Evolutionary conservation across 2,329 filamentous ascomycete species (phyloP).

Genomic region (Tolypocladium tropicale): DNA sequence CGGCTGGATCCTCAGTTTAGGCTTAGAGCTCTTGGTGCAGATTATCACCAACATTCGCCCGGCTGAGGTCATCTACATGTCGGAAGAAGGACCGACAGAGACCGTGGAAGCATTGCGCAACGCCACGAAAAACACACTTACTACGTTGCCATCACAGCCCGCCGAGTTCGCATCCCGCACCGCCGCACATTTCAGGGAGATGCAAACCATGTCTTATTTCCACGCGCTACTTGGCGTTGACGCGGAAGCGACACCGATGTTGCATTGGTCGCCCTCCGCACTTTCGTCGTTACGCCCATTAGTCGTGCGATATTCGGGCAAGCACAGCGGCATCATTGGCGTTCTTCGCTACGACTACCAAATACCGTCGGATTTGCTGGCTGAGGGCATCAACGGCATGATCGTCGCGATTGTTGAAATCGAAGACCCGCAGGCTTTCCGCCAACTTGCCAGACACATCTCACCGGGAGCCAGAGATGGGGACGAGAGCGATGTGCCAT

Average conservation of each 20-base stretch:
- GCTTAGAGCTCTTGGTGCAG: constrained; percentile 51
- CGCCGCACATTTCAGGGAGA: constrained; percentile 54
- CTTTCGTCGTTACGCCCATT: constrained; percentile 49
- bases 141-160: constrained; percentile 47
- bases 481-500: background rate
- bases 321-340: constrained; percentile 45
- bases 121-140: constrained; percentile 32
- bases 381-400: constrained; percentile 60
- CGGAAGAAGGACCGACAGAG: constrained; percentile 48
- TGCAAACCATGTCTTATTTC: constrained; percentile 77
- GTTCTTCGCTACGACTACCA: constrained; percentile 60
- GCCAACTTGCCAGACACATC: constrained; percentile 12
- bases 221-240: constrained; percentile 30
- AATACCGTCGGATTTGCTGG: constrained; percentile 45
- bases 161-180: constrained; percentile 47
- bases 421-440: constrained; percentile 41
- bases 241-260: background rate
- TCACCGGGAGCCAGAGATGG: background rate
- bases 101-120: constrained; percentile 42
- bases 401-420: constrained; percentile 56
- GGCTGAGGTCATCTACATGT: constrained; percentile 59
- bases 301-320: constrained; percentile 48
- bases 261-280: constrained; percentile 42
- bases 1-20: constrained; percentile 63
- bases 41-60: constrained; percentile 45